phyloP scores from a whole-genome alignment of 176 grass and related monocot species.

The Cenchrus fungigraminus region DNA sequence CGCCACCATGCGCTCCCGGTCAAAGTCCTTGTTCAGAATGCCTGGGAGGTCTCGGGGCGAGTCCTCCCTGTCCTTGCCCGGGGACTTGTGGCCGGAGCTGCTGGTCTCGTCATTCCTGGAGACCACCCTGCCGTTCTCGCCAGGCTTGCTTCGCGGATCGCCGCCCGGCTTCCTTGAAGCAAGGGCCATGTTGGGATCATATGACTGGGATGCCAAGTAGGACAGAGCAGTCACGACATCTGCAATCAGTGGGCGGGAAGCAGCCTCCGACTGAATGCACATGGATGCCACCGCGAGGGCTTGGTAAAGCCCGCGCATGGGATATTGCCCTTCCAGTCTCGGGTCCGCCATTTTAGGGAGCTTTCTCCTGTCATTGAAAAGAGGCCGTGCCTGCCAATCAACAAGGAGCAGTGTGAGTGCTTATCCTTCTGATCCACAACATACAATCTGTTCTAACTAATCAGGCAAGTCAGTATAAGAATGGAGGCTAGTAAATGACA shows the following conservation, averaged over 20 bases:
- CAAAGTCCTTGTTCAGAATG: constrained; percentile 65
- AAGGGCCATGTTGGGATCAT: constrained; percentile 42
- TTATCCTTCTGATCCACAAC: constrained; percentile 1
- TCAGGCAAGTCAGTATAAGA: not conserved
- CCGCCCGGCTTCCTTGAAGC: constrained; percentile 48
- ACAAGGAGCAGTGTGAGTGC: constrained; percentile 10
- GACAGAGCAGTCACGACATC: constrained; percentile 92
- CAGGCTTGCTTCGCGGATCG: constrained; percentile 43
- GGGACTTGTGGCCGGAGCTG: constrained; percentile 51
- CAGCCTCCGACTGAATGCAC: constrained; percentile 91
- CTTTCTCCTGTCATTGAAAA: constrained; percentile 89
- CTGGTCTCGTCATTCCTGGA: constrained; percentile 44
- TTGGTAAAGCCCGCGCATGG: constrained; percentile 94
- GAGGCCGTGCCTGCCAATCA: constrained; percentile 62
- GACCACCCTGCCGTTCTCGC: constrained; percentile 40
- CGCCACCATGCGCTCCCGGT: constrained; percentile 70
- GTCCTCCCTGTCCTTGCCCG: constrained; percentile 59
- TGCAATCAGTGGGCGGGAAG: constrained; percentile 78
- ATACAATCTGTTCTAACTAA: not conserved
- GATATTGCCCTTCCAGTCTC: constrained; percentile 71
- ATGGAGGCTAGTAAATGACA: not conserved
- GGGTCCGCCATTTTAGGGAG: constrained; percentile 87
- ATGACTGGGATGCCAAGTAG: constrained; percentile 75
- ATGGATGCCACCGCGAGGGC: constrained; percentile 89
- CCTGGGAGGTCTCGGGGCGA: constrained; percentile 48